Base-by-base conservation (phyloP, 257 asterid species). In the Solanum infundibuliforme region DNA sequence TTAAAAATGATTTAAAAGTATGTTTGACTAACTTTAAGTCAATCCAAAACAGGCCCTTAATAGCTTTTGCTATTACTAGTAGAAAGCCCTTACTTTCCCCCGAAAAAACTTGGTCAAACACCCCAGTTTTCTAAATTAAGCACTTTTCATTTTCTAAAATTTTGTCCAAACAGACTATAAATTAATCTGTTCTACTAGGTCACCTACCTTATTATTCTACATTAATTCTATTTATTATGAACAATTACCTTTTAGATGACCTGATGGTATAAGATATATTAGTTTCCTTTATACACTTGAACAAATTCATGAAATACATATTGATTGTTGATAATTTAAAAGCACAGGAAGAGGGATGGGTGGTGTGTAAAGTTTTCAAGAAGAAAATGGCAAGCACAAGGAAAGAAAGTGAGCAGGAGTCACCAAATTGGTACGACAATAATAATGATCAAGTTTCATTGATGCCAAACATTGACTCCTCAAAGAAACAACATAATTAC, bases 301-400 rank as follows among this genome's bases (percentile, higher is more conserved):
- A 29, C 31, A 29, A 29, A 29, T 29, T 29, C 31, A 29, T 29
- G 31, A 29, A 29, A 5, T 25, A 39, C 35, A 39, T 25, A 77
- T 46, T 46, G 66, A 79, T 43, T 25, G 65, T 79, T 79, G n/a
- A 25, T 81, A 14, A 46, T 18, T 35, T 36, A 10, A 87, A 62
- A 5, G 31, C 95, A 95, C 96, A 95, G 98, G 99, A 96, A 93
- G 99, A 96, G 91, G 99, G 99, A n/a, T 96, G 99, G 99, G 99
- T 94, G 9, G 99, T 96, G 2, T 96, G 98, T 77, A 88, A 94
- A 88, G 99, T 94, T 12, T 96, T 96, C 98, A 95, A 92, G 98
- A 95, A 95, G 90, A 89, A 89, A 84, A 89, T 92, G 58, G 91
- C 93, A 62, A 89, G 93, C 4, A 86, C 92, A 32, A 94, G 94